Evolutionary conservation across 352 stramenopile species (phyloP).

Genomic region (Globisporangium abappressorium): DNA sequence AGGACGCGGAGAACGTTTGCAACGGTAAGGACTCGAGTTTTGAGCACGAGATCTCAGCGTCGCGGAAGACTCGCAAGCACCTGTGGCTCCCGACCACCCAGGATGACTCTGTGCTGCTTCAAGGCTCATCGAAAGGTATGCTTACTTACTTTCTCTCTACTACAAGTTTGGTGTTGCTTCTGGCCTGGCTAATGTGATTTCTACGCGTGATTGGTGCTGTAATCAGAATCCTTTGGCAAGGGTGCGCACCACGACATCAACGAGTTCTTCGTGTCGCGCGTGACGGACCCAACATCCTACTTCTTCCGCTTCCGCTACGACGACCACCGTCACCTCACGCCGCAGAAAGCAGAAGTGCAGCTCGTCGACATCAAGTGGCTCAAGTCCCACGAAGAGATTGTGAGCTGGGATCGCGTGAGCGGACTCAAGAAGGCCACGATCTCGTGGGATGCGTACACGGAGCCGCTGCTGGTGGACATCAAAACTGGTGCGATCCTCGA

Average conservation of each 20-base stretch:
- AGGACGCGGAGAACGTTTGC: conserved; percentile 57
- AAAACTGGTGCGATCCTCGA: conserved; percentile 81
- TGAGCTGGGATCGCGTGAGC: conserved; percentile 76
- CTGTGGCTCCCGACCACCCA: conserved; percentile 74
- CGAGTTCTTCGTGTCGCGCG: conserved; percentile 75
- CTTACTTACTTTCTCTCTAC: not conserved
- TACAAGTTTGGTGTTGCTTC: too few relatives aligned
- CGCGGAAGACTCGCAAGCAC: conserved; percentile 62
- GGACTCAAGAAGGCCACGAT: conserved; percentile 77
- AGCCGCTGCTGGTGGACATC: conserved; percentile 77
- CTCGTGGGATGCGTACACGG: conserved; percentile 79
- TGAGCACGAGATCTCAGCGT: conserved; percentile 61
- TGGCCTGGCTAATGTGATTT: not conserved
- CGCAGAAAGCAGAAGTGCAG: conserved; percentile 75
- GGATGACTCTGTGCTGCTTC: conserved; percentile 68
- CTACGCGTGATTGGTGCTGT: not conserved
- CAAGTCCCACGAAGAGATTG: conserved; percentile 82
- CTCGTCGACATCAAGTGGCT: conserved; percentile 82
- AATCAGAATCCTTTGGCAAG: conserved; percentile 9
- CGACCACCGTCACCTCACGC: conserved; percentile 52
- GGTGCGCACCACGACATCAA: conserved; percentile 44
- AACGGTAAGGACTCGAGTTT: conserved; percentile 44
- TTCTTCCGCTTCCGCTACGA: conserved; percentile 85
- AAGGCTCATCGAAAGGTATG: conserved; percentile 21
- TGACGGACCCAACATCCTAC: conserved; percentile 84